phyloP scores from a whole-genome alignment of 176 grass and related monocot genomes.

The Triticum dicoccoides region DNA sequence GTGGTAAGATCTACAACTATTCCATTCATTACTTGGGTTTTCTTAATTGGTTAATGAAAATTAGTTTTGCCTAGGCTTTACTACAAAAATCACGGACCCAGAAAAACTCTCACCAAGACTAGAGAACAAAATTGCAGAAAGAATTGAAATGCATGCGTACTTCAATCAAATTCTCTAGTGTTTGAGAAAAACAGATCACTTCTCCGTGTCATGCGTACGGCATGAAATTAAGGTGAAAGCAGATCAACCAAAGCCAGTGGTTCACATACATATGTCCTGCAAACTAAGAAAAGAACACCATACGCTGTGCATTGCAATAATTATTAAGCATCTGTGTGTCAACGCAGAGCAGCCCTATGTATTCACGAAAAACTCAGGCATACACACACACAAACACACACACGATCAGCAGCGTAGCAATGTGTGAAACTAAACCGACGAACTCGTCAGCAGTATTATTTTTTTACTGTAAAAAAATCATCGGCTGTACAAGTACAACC shows the following conservation, averaged over 20 bases:
- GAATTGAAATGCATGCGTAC: not conserved
- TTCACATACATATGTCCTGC: not conserved
- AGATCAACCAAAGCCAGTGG: not conserved
- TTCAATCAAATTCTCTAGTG: not conserved
- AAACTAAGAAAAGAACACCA: not conserved
- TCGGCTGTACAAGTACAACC: not conserved
- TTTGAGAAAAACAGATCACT: not conserved
- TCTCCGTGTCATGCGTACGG: not conserved
- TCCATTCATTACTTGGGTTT: too few species aligned
- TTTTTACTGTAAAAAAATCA: not conserved
- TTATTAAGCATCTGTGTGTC: not conserved
- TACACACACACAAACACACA: too few species aligned
- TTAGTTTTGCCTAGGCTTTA: not conserved
- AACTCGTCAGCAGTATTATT: not conserved
- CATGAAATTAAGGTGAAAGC: not conserved
- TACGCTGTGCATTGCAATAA: too few species aligned
- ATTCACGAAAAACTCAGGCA: not conserved
- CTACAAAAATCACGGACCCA: not conserved
- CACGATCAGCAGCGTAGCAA: not conserved
- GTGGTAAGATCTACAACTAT: too few species aligned
- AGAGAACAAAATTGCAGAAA: not conserved
- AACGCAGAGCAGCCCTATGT: not conserved
- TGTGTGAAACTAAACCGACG: not conserved
- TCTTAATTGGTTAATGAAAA: not conserved
- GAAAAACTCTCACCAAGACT: not conserved